A percentile compares a stretch with the other conserved stretches of the same genome.
Conservation (phyloP, 2,329 filamentous ascomycete species). For the Knufia petricola region DNA sequence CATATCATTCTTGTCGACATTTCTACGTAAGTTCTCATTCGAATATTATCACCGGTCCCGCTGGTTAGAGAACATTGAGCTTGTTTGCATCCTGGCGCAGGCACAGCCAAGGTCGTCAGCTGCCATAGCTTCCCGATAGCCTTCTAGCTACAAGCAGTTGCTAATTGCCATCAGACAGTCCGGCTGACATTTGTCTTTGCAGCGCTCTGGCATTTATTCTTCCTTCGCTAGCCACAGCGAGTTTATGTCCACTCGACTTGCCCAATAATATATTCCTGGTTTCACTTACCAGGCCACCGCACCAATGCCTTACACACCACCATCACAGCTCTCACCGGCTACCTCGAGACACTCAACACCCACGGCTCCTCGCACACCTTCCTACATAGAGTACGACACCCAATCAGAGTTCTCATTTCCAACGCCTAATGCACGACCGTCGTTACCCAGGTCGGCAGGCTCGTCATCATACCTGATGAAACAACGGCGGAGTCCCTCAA, state of each 20-base stretch:
- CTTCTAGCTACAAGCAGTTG: neutral
- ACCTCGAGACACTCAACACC: conserved; percentile 46
- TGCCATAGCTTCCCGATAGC: neutral
- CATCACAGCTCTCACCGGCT: conserved; percentile 47
- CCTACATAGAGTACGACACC: conserved; percentile 29
- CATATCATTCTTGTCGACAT: neutral
- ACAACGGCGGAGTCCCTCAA: conserved; percentile 51
- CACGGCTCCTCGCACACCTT: conserved; percentile 41
- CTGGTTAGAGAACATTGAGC: conserved; percentile 25
- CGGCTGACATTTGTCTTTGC: neutral
- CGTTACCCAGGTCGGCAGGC: conserved; percentile 46
- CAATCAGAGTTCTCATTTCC: conserved; percentile 3
- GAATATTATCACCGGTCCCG: neutral
- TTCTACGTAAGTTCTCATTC: conserved; percentile 4
- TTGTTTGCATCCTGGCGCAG: conserved; percentile 23
- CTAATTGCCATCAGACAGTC: too few species aligned
- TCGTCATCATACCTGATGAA: conserved; percentile 54
- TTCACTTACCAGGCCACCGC: conserved; percentile 13
- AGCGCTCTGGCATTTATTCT: neutral
- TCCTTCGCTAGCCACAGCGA: neutral
- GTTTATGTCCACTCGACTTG: neutral
- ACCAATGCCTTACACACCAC: conserved; percentile 44
- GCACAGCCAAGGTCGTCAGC: neutral
- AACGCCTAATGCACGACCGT: conserved; percentile 30
- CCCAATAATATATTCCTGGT: conserved; percentile 1